Base-by-base conservation (phyloP, 805 yeast species). In the Yarrowia alimentaria region DNA sequence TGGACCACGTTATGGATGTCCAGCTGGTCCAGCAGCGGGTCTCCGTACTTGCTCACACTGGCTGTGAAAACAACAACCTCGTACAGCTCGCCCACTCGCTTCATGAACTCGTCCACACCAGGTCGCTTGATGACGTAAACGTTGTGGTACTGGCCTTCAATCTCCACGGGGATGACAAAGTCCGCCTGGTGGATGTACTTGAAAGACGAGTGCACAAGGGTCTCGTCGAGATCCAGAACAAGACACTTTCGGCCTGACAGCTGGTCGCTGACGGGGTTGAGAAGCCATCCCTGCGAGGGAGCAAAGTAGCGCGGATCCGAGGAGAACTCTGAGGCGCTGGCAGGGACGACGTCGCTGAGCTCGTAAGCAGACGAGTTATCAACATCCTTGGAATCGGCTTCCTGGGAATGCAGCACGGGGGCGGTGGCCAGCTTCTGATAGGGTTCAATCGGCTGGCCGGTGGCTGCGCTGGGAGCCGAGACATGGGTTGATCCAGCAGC, bases 31-130 rank as follows among this genome's bases (percentile, higher is more conserved):
- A 93, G 73, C 57, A 93, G 72, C 3, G 99, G 99, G 65, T 93
- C 96, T 34, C 98, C 99, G 64, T 93, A 93, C 63, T 95, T 80
- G 57, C 93, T 78, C 10, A 93, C 98, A 34, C 95, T 83, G 0
- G 99, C 99, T 0, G 99, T 93, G 68, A 93, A 93, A 4, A 93
- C 95, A 18, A 93, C 98, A 53, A 93, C 95, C 68, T 93, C 99
- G 64, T 76, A 93, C 60, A 90, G 66, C 64, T 86, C 75, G 20
- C 97, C 95, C 40, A 91, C 95, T 57, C 78, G 75, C 59, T 71
- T 72, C 71, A 93, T 72, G 62, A 93, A 93, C 63, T 87, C 94
- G 68, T 93, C 99, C 45, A 94, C 98, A 1, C 99, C 99, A 1
- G 99, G 99, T 61, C 99, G 78, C 64, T 93, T 93, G 52, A 90